Evolutionary conservation across 768 basidiomycete genomes (phyloP).

Genomic region (Podaxis pistillaris): DNA sequence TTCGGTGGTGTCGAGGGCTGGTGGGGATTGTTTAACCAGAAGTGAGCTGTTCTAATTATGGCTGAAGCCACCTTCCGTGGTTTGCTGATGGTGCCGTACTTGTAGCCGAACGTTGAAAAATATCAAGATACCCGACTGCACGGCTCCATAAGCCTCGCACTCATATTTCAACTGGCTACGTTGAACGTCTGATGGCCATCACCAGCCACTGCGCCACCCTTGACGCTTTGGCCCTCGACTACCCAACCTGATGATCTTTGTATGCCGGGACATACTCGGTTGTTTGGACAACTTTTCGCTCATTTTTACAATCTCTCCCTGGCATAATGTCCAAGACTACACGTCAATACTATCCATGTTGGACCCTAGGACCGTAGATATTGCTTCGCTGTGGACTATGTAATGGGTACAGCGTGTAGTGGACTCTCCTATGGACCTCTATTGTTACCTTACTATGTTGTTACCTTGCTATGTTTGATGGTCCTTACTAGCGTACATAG

Average conservation of each 20-base stretch:
- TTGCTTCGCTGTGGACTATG: neutral
- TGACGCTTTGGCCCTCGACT: neutral
- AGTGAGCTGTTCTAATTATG: constrained; percentile 28
- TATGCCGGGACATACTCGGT: neutral
- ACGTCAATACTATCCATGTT: neutral
- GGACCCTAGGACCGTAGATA: neutral
- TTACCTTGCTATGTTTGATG: neutral
- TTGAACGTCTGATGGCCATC: neutral
- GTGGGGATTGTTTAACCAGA: constrained; percentile 47
- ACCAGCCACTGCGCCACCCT: neutral
- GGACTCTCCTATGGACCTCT: neutral
- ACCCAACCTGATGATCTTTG: neutral
- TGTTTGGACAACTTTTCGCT: neutral
- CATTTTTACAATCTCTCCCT: neutral
- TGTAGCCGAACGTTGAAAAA: constrained; percentile 68
- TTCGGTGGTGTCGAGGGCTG: constrained; percentile 80
- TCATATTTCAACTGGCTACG: neutral
- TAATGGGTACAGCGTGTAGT: neutral
- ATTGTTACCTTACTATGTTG: neutral
- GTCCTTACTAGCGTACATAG: neutral
- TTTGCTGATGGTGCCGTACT: neutral
- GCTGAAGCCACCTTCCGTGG: neutral
- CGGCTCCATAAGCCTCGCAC: constrained; percentile 27
- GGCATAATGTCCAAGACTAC: neutral
- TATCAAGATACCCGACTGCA: constrained; percentile 65